Conservation (phyloP, 2,329 filamentous ascomycete genomes). For the Pseudogymnoascus sp. region DNA sequence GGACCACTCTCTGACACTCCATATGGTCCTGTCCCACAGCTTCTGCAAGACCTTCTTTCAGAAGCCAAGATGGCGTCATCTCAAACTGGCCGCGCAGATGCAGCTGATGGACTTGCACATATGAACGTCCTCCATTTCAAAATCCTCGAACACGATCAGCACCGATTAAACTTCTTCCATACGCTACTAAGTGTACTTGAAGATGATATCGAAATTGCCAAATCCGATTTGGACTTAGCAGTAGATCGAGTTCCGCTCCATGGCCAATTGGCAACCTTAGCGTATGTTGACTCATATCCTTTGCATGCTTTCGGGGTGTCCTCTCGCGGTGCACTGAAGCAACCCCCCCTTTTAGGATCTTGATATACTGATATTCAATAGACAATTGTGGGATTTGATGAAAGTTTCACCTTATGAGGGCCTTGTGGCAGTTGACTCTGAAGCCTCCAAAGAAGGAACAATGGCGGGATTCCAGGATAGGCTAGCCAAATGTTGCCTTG, state of each 20-base stretch:
- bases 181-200: slow-evolving; percentile 54
- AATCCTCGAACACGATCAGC: slow-evolving; percentile 38
- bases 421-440: slow-evolving; percentile 13
- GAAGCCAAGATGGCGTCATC: slow-evolving; percentile 51
- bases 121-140: slow-evolving; percentile 61
- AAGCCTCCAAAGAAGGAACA: background rate
- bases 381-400: slow-evolving; percentile 9
- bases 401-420: slow-evolving; percentile 6
- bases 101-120: slow-evolving; percentile 83
- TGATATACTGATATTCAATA: background rate
- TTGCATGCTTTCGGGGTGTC: background rate
- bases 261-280: slow-evolving; percentile 58
- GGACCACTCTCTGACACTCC: background rate
- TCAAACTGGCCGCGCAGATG: slow-evolving; percentile 74
- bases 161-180: slow-evolving; percentile 43
- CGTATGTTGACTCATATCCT: slow-evolving; percentile 34
- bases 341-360: background rate
- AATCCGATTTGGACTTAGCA: slow-evolving; percentile 55
- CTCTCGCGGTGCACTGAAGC: background rate
- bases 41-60: slow-evolving; percentile 39
- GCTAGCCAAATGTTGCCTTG: slow-evolving; percentile 51
- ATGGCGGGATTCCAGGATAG: slow-evolving; percentile 36
- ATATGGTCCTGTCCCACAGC: slow-evolving; percentile 18
- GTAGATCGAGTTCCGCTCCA: slow-evolving; percentile 60
- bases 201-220: slow-evolving; percentile 52